These are phyloP conservation scores for Pseudonitzschia multistriata DNA, from an alignment of 108 stramenopile genomes.

Conservation along the genomic window DNA sequence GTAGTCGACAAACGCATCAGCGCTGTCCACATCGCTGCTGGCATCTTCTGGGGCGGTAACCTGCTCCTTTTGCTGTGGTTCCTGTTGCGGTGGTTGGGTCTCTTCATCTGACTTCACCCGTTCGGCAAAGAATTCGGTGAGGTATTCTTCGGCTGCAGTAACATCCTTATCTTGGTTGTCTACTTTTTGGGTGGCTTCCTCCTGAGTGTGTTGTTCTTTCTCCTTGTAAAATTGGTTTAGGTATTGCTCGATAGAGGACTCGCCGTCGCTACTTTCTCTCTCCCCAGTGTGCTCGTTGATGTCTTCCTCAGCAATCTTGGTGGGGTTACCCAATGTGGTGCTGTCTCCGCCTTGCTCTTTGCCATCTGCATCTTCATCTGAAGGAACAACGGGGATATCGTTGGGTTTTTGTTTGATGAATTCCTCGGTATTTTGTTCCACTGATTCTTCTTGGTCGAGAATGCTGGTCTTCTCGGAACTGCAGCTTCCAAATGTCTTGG, in stretches of 20 bases:
- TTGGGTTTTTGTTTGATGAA: not conserved
- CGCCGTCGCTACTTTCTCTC: not conserved
- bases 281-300: not conserved
- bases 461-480: not conserved
- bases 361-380: not conserved
- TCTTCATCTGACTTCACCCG: not conserved
- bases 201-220: not conserved
- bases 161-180: not conserved
- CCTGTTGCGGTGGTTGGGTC: too few species aligned
- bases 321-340: not conserved
- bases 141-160: too few species aligned
- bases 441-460: not conserved
- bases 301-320: not conserved
- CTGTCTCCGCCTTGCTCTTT: not conserved
- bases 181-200: too few species aligned
- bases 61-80: not conserved
- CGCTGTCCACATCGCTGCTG: not conserved
- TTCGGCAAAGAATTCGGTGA: too few species aligned
- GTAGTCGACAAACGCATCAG: not conserved
- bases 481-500: slow-evolving; percentile 4
- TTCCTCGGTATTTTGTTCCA: not conserved
- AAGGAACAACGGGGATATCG: too few species aligned
- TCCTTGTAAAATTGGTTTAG: not conserved
- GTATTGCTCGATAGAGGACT: not conserved
- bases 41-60: too few species aligned